These are phyloP conservation scores for Conidiobolus incongruus DNA, from an alignment of 371 early-diverging fungal genomes.

Conservation along the genomic window DNA sequence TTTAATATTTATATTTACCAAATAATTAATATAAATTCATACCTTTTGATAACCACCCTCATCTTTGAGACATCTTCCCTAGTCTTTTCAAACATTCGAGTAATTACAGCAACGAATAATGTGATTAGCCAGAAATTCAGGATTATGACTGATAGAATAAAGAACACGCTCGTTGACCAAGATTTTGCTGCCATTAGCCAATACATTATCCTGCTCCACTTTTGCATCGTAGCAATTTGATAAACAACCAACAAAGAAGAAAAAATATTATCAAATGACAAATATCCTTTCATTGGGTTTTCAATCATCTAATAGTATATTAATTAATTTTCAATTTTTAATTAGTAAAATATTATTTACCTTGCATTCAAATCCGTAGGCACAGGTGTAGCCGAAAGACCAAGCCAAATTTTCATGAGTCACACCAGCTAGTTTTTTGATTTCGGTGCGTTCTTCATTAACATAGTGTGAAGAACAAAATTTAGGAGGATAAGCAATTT, in stretches of 20 bases:
- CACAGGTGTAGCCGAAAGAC: background rate
- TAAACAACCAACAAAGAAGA: conserved; percentile 27
- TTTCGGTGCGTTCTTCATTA: background rate
- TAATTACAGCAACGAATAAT: conserved; percentile 43
- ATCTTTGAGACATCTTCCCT: conserved; percentile 30
- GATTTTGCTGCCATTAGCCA: conserved; percentile 39
- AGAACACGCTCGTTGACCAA: conserved; percentile 25
- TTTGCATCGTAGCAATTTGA: conserved; percentile 20
- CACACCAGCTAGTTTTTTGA: background rate
- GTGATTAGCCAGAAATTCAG: conserved; percentile 49
- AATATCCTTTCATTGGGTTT: background rate
- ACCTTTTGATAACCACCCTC: conserved; percentile 18
- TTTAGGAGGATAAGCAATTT: background rate
- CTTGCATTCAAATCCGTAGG: background rate
- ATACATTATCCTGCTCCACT: conserved; percentile 50
- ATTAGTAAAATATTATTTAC: too few relatives aligned
- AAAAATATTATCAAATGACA: conserved; percentile 32
- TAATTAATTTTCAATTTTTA: too few relatives aligned
- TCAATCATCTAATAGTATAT: too few relatives aligned
- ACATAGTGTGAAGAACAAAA: background rate
- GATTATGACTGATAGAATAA: conserved; percentile 29
- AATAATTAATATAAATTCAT: background rate
- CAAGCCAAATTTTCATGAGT: background rate
- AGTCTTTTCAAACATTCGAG: conserved; percentile 45
- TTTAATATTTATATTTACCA: background rate